Evolutionary conservation across 441 rosid species (phyloP).

Genomic region (Erodium chrysanthum): DNA sequence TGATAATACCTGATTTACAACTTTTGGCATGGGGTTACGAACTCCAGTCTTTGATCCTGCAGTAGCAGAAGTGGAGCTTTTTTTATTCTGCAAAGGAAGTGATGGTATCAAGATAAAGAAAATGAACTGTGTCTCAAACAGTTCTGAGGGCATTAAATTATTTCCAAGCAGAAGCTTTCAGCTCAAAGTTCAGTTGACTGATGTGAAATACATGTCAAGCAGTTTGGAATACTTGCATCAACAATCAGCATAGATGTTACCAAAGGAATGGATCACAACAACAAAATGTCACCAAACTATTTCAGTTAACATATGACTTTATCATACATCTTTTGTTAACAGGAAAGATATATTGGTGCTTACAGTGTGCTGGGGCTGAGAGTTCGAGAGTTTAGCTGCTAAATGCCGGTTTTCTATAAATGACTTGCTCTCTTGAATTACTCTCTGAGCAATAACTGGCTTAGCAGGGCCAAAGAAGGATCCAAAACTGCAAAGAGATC

Average conservation of each 20-base stretch:
- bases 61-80: conserved; percentile 30
- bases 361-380: conserved; percentile 32
- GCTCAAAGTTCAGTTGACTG: too few relatives aligned
- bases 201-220: too few relatives aligned
- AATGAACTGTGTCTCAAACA: neutral
- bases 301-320: neutral
- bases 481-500: conserved; percentile 49
- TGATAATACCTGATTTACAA: conserved; percentile 37
- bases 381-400: conserved; percentile 26
- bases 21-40: conserved; percentile 29
- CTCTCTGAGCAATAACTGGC: conserved; percentile 81
- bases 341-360: conserved; percentile 19
- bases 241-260: too few relatives aligned
- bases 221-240: too few relatives aligned
- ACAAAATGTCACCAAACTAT: neutral
- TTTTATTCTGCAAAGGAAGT: conserved; percentile 41
- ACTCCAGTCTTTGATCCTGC: conserved; percentile 32
- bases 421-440: conserved; percentile 92
- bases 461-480: conserved; percentile 89
- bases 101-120: conserved; percentile 17
- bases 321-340: neutral
- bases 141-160: neutral
- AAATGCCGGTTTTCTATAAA: conserved; percentile 58
- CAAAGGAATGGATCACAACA: too few relatives aligned
- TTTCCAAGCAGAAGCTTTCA: too few relatives aligned